Percentiles rank a stretch among this genome's conserved stretches.
These are phyloP conservation scores for Prunella vulgaris DNA, from an alignment of 257 asterid species.

Conservation along the genomic window DNA sequence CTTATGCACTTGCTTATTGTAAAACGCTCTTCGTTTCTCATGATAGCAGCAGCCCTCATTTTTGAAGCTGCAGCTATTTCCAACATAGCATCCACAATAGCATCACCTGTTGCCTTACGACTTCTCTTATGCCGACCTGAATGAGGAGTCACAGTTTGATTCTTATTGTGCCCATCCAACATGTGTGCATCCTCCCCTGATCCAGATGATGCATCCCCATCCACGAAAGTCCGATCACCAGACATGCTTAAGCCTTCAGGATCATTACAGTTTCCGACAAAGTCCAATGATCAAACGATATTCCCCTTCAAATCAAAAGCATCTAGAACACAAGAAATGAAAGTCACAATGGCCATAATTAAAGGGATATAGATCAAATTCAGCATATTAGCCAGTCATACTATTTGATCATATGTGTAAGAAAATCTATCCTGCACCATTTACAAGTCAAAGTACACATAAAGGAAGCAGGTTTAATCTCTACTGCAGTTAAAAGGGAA, in stretches of 20 bases:
- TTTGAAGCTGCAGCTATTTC: conserved; percentile 94
- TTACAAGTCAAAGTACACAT: conserved; percentile 14
- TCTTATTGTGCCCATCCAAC: conserved; percentile 64
- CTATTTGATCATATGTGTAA: background rate
- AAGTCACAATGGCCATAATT: conserved; percentile 5
- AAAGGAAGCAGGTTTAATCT: background rate
- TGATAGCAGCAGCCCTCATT: conserved; percentile 83
- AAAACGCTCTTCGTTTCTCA: conserved; percentile 74
- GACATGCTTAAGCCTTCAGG: conserved; percentile 53
- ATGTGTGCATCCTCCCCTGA: conserved; percentile 75
- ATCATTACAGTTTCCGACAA: conserved; percentile 14
- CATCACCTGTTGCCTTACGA: conserved; percentile 88
- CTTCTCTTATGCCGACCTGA: conserved; percentile 76
- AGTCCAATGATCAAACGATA: conserved; percentile 9
- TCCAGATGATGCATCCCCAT: conserved; percentile 84
- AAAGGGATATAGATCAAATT: background rate
- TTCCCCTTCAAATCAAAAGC: conserved; percentile 15
- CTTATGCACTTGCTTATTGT: conserved; percentile 83
- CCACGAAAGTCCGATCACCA: conserved; percentile 58
- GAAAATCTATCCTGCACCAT: background rate
- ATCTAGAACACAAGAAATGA: conserved; percentile 9
- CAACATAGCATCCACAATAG: conserved; percentile 92
- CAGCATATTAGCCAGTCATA: background rate
- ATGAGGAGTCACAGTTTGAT: conserved; percentile 43
- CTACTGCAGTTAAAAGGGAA: background rate